A percentile compares a stretch with the other conserved stretches of the same genome.
Conservation (phyloP, 1,284 basidiomycete genomes). For the Ustilago tritici region DNA sequence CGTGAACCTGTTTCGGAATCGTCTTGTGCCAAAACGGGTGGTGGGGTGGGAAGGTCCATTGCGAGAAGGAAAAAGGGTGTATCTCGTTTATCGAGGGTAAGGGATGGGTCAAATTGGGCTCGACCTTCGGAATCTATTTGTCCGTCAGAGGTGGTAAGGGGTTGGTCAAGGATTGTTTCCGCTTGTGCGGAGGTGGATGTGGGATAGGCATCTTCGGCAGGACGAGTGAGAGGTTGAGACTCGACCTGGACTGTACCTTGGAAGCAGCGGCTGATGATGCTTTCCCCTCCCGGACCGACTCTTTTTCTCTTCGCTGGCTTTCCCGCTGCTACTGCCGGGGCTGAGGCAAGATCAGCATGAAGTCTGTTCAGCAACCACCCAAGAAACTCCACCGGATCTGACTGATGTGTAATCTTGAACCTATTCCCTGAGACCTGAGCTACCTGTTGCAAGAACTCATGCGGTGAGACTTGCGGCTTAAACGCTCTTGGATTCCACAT, state of each 20-base stretch:
- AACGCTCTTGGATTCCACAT: slow-evolving; percentile 83
- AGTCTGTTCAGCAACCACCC: slow-evolving; percentile 94
- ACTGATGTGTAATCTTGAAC: slow-evolving; percentile 91
- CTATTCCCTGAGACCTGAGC: slow-evolving; percentile 85
- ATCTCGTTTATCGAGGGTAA: slow-evolving; percentile 82
- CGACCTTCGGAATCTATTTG: slow-evolving; percentile 59
- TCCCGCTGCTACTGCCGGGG: not conserved
- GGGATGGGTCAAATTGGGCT: slow-evolving; percentile 58
- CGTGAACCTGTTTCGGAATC: slow-evolving; percentile 79
- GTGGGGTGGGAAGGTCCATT: slow-evolving; percentile 88
- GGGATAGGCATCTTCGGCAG: slow-evolving; percentile 9
- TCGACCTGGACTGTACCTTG: slow-evolving; percentile 93
- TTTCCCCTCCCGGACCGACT: slow-evolving; percentile 20
- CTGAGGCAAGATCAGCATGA: slow-evolving; percentile 80
- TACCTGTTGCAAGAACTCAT: slow-evolving; percentile 98
- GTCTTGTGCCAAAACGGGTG: slow-evolving; percentile 89
- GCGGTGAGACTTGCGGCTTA: slow-evolving; percentile 97
- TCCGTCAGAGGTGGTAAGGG: slow-evolving; percentile 20
- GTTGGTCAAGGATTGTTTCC: slow-evolving; percentile 7
- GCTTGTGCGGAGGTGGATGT: slow-evolving; percentile 10
- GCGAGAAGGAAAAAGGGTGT: slow-evolving; percentile 96
- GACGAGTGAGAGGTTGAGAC: slow-evolving; percentile 75
- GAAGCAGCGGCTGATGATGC: slow-evolving; percentile 89
- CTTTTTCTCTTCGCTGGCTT: slow-evolving; percentile 74
- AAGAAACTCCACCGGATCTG: slow-evolving; percentile 95